These are phyloP conservation scores for Cymodocea nodosa DNA, from an alignment of 116 monocot genomes.

Conservation along the genomic window DNA sequence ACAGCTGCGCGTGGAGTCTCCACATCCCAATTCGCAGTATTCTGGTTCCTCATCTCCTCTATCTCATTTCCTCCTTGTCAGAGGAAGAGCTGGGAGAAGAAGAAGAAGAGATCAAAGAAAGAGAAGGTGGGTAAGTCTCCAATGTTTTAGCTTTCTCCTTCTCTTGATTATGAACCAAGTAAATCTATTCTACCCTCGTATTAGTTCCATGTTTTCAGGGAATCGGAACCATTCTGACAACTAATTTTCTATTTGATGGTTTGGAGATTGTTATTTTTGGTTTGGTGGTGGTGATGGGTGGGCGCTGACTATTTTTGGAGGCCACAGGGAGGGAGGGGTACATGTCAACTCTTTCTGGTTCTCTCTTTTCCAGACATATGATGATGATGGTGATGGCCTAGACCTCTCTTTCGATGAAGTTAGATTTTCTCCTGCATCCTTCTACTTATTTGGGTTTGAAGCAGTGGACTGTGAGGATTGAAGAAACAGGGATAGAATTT, in stretches of 20 bases:
- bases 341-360: background rate
- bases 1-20: constrained; percentile 9
- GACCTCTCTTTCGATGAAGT: too few relatives aligned
- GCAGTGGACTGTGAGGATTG: too few relatives aligned
- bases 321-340: background rate
- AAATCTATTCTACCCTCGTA: background rate
- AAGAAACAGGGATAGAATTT: too few relatives aligned
- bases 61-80: background rate
- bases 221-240: background rate
- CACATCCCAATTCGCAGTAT: background rate
- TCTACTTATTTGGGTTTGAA: too few relatives aligned
- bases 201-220: background rate
- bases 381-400: too few relatives aligned
- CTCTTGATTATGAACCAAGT: background rate
- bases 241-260: too few relatives aligned
- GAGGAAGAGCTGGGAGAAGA: background rate
- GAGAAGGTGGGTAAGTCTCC: background rate
- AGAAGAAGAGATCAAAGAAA: background rate
- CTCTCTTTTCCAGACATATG: background rate
- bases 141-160: background rate
- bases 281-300: background rate
- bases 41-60: constrained; percentile 7
- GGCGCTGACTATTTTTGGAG: background rate
- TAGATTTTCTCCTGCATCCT: too few relatives aligned
- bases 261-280: background rate